Conservation (phyloP, 805 yeast species). For the Clavispora fructus region DNA sequence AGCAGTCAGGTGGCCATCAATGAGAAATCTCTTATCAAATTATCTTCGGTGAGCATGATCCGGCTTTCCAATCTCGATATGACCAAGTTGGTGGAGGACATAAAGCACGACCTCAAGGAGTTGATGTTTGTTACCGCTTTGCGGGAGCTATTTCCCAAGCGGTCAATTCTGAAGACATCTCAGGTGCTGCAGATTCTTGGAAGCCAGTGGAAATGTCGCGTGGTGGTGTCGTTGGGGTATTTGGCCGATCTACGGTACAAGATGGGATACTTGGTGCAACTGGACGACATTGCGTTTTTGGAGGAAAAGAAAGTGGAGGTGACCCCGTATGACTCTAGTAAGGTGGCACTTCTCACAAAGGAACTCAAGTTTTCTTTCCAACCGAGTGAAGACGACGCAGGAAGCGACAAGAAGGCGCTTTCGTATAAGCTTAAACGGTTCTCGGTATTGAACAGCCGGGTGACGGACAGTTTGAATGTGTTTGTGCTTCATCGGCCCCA, state of each 20-base stretch:
- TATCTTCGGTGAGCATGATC: slow-evolving; percentile 18
- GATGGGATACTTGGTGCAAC: slow-evolving; percentile 5
- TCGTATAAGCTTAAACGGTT: slow-evolving; percentile 8
- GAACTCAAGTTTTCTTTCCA: slow-evolving; percentile 7
- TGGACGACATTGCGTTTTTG: slow-evolving; percentile 11
- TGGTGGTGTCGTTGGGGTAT: slow-evolving; percentile 17
- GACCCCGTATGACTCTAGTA: background rate
- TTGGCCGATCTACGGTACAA: slow-evolving; percentile 14
- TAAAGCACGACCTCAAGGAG: slow-evolving; percentile 8
- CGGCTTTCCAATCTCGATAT: slow-evolving; percentile 21
- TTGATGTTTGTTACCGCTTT: slow-evolving; percentile 8
- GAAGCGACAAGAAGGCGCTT: slow-evolving; percentile 14
- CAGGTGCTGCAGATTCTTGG: slow-evolving; percentile 9
- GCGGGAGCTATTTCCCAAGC: slow-evolving; percentile 7
- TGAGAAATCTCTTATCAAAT: slow-evolving; percentile 19
- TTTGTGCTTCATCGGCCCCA: slow-evolving; percentile 19
- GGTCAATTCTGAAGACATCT: slow-evolving; percentile 6
- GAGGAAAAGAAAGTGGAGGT: slow-evolving; percentile 10
- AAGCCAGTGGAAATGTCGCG: slow-evolving; percentile 19
- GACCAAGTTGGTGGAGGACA: slow-evolving; percentile 14
- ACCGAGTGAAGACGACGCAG: slow-evolving; percentile 7
- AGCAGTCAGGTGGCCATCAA: slow-evolving; percentile 18
- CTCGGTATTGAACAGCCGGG: slow-evolving; percentile 9
- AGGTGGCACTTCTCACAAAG: slow-evolving; percentile 8
- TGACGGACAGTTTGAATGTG: slow-evolving; percentile 15